Conservation (phyloP, 1,139 yeast genomes). For the Wickerhamomyces sp. region DNA sequence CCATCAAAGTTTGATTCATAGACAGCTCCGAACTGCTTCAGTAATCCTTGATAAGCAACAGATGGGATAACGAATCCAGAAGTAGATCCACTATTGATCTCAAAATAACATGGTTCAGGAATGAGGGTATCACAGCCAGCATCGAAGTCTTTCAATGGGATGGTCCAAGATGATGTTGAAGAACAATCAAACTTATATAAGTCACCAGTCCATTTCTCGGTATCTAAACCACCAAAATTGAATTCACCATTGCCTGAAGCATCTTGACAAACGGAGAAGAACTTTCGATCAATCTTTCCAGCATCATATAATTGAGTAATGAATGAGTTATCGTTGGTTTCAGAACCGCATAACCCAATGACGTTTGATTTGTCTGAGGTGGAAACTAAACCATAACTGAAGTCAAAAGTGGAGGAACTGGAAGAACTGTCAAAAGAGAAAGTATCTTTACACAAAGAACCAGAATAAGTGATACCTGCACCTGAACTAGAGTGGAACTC, state of each 20-base stretch:
- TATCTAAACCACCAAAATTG: constrained; percentile 44
- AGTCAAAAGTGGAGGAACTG: constrained; percentile 1
- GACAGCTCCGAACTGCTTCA: constrained; percentile 10
- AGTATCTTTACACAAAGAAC: constrained; percentile 4
- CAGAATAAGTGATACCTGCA: constrained; percentile 1
- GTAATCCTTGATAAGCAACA: constrained; percentile 6
- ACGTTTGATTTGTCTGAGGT: constrained; percentile 6
- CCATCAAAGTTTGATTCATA: constrained; percentile 9
- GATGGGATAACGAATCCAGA: constrained; percentile 12
- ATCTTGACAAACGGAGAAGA: constrained; percentile 32
- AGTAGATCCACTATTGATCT: constrained; percentile 11
- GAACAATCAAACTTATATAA: constrained; percentile 30
- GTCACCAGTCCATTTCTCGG: constrained; percentile 37
- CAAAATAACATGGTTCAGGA: constrained; percentile 5
- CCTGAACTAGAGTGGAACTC: constrained; percentile 1
- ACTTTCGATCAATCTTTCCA: constrained; percentile 34
- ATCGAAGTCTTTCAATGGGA: constrained; percentile 10
- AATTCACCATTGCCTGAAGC: constrained; percentile 26
- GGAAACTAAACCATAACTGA: constrained; percentile 8
- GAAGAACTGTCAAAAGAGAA: constrained; percentile 3
- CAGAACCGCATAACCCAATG: constrained; percentile 12
- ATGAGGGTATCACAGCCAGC: constrained; percentile 7
- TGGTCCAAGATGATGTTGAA: constrained; percentile 10
- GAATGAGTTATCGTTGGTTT: constrained; percentile 6
- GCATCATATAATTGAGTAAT: constrained; percentile 7